Base-by-base conservation (phyloP, 148 eudicot genomes). In the Cornus suecica region DNA sequence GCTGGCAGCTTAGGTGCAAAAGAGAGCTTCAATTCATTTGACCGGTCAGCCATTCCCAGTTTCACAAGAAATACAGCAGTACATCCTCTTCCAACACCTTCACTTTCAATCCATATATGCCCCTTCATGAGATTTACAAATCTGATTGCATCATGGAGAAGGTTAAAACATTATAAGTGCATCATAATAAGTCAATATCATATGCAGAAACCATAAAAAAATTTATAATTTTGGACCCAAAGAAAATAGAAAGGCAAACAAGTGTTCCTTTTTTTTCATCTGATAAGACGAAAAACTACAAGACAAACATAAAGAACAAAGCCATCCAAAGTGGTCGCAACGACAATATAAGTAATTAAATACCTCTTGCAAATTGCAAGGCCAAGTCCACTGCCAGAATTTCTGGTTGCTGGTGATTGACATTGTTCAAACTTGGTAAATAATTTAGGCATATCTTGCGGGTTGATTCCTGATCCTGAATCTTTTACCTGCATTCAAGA, bases 331-430 rank as follows among this genome's bases (percentile, higher is more conserved):
- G 18, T 48, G 30, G 63, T 13, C 22, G 29, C 45, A 65, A 56
- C 10, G 63, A 69, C 48, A 34, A 67, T 9, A 23, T 73, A 77
- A 5, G 32, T 42, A 65, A 75, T 23, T 22, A 69, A 31, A 45
- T 85, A 92, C 98, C 98, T 86, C 83, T 86, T 92, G 78, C 93
- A 92, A 78, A 94, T 92, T 24, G 98, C 98, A 66, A 94, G 93
- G 69, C 98, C 98, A 45, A 94, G 93, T 64, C 97, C 98, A 77
- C 89, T 82, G 51, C 97, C 78, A 73, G 87, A 79, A 75, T 88
- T 90, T 70, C 81, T 80, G 78, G 83, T 77, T 65, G 80, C 77
- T 20, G 75, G 79, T 28, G 88, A 60, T 76, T 90, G 94, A 66
- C 81, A 58, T 69, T 92, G 87, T 18, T 88, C 88, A 84, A 94